Evolutionary conservation across 495 filamentous ascomycete species (phyloP), one percentile per base, ranked within the genome.

Genomic region (Acidomyces sp.): DNA sequence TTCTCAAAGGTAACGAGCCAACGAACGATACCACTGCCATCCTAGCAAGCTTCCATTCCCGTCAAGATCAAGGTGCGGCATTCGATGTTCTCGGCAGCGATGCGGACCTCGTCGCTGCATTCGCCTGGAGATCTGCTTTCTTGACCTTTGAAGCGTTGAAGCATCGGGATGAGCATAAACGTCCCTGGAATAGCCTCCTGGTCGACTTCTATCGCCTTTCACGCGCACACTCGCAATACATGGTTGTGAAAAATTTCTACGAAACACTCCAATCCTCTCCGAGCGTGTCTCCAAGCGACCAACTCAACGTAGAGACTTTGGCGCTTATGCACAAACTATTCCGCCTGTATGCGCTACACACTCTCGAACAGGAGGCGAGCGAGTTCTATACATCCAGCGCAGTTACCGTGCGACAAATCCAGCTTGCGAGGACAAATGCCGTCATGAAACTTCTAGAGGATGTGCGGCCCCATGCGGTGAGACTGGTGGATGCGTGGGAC

Each of bases 191-290:
- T 58, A 71, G 67, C 46, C 63, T 82, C 9, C 66, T 82, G 18
- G 74, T 82, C 23, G 76, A 82, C 59, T 81, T 82, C 65, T 80
- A 75, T 69, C 72, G 77, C 18, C 64, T 81, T 12, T 73, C 67
- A 26, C 79, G 74, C 3, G 75, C 77, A 6, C 75, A 80, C 52
- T 75, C 72, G 4, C 75, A 82, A 55, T 80, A 80, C 51, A 61
- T 80, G 16, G 63, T 79, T 0, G 75, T 81, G 22, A 78, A 75
- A 61, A 78, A 77, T 62, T 82, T 82, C 63, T 70, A 80, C 62
- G 69, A 75, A 11, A 70, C 75, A n/a, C 67, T 82, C 30, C 65
- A 61, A 20, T 66, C 67, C 3, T 59, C 61, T n/a, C 46, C 64
- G 7, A 16, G 20, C 22, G 59, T 64, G 38, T 49, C 54, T 5